Base-by-base conservation (phyloP, 495 filamentous ascomycete species). In the Copromyces sp. region DNA sequence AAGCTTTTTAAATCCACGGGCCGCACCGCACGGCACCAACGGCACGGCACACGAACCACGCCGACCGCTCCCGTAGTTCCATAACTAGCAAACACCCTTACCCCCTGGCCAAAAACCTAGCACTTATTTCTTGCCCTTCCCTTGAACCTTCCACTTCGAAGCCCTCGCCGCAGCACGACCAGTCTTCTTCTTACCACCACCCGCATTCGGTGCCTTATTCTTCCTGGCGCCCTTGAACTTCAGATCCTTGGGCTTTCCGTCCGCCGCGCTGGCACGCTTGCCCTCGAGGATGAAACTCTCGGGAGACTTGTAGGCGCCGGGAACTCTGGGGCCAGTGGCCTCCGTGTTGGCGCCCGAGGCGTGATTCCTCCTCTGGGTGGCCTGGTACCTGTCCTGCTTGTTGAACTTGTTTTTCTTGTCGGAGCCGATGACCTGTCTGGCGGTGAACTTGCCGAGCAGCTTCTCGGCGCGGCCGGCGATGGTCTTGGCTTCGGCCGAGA, bases 221-320 rank as follows among this genome's bases (percentile, higher is more conserved):
- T 80, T 82, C 40, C 79, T 85, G 53, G 81, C 78, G 16, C 86
- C 86, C 71, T 89, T 90, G 82, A 89, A 86, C 77, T 91, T 90
- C 45, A 91, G 82, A 71, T 88, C 88, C 79, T 84, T 88, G 37
- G 86, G 85, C 73, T 81, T 87, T 12, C 89, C 89, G 70, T 86
- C 87, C 75, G 84, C 89, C 68, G 81, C 89, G 76, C 81, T 93
- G 24, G 95, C 95, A 70, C 95, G 88, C 77, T 92, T 89, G 4
- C 95, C 95, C 80, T 99, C 95, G 80, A 99, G 97, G 9, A 98
- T 89, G 74, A 95, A 86, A 4, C 86, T 83, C 82, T 94, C 89
- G 3, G 90, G 89, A 6, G 83, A 80, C 78, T 84, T 90, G 53
- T 65, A 65, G 29, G 53, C 53, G 12, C 53, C 53, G 5, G 53